Conservation (phyloP, 1,284 basidiomycete genomes). For the Sanghuangporus sanghuang region DNA sequence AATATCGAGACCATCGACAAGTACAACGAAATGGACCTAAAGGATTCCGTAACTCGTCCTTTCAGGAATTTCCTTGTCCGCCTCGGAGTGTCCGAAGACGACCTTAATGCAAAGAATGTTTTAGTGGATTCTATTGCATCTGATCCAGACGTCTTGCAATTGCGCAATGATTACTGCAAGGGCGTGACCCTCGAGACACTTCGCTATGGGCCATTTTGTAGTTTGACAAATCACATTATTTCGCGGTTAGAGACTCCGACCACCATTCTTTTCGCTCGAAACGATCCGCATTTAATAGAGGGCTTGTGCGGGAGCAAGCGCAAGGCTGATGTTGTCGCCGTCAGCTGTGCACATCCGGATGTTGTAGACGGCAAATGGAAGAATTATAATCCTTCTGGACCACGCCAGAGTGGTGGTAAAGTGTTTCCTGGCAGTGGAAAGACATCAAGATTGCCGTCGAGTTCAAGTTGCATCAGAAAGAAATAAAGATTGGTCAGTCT, state of each 20-base stretch:
- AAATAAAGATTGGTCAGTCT: not conserved
- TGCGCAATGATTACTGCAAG: not conserved
- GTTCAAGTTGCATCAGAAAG: not conserved
- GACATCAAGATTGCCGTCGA: not conserved
- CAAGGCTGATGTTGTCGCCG: not conserved
- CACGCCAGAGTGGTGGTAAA: not conserved
- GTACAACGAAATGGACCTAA: too few species aligned
- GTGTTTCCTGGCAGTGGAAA: not conserved
- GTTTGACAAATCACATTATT: not conserved
- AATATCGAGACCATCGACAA: too few species aligned
- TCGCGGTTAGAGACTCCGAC: not conserved
- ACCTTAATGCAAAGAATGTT: not conserved
- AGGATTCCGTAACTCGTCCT: too few species aligned
- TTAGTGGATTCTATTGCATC: not conserved
- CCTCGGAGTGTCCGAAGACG: too few species aligned
- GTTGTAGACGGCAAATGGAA: not conserved
- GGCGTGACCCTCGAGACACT: not conserved
- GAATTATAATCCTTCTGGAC: not conserved
- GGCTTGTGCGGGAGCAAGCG: not conserved
- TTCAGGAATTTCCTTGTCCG: too few species aligned
- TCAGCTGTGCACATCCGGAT: not conserved
- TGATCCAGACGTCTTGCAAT: not conserved
- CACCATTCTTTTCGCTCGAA: not conserved
- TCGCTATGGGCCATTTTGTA: not conserved
- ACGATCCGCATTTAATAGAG: not conserved